Evolutionary conservation across 108 stramenopile species (phyloP), one percentile per base, ranked within the genome.

Genomic region (Schizochytrium sp.): DNA sequence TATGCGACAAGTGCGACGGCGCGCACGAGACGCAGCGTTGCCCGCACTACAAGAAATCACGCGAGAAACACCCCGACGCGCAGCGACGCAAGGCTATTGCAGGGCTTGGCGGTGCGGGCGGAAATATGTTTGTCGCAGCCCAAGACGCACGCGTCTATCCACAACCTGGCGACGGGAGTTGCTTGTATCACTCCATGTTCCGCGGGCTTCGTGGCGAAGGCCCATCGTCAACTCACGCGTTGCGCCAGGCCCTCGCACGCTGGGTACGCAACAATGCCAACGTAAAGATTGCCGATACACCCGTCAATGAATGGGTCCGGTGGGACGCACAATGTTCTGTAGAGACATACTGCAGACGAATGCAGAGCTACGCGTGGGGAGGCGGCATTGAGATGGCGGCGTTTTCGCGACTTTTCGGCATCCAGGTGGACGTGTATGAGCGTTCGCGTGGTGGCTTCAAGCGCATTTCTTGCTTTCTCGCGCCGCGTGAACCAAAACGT

Each of bases 1-100:
- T 69, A 1, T 92, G 92, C 44, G 92, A 92, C 57, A 92, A 92
- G 58, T 92, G 92, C 59, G 92, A 92, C 76, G 90, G 92, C 58
- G 41, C 51, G 5, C 92, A 92, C 87, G 58, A 45, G 21, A 92
- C 92, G 18, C 16, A 57, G 28, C 4, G 21, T 12, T 92, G 92
- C 60, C 92, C 92, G 14, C 58, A 91, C 72, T 92, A 58, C 90
- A 89, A 87, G 21, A 89, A 89, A 19, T 6, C 41, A 4, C 72
- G 92, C 18, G 92, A 92, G 12, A 83, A 89, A 14, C 92, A 92
- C 57, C 90, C 90, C 45, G 92, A 92, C 76, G 92, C 92, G 47
- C 88, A 92, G 6, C 58, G 71, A 14, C 43, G 53, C 21, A 60
- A 51, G 55, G 72, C 34, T 41, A 8, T 44, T 5, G 88, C 28